Evolutionary conservation across 805 yeast genomes (phyloP).

Genomic region (Barnettozyma wickerhamii): DNA sequence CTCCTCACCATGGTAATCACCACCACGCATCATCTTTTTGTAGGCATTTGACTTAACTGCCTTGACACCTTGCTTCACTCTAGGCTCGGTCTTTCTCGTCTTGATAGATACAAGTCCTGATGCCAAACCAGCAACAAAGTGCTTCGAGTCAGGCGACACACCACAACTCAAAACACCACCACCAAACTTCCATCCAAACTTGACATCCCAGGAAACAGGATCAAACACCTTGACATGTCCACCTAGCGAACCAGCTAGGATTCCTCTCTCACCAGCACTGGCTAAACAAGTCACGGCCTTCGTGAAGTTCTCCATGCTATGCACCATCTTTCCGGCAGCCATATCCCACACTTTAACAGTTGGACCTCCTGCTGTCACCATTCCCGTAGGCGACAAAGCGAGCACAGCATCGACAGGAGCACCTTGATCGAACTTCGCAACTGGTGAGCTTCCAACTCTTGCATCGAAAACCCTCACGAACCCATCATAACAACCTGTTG

Average conservation of each 20-base stretch:
- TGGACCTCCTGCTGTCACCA: slow-evolving; percentile 80
- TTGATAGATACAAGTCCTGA: slow-evolving; percentile 87
- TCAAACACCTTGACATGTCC: slow-evolving; percentile 97
- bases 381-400: slow-evolving; percentile 62
- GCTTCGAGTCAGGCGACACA: slow-evolving; percentile 80
- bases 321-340: slow-evolving; percentile 64
- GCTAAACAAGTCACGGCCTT: slow-evolving; percentile 88
- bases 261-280: slow-evolving; percentile 61
- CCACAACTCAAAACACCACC: slow-evolving; percentile 89
- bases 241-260: slow-evolving; percentile 91
- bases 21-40: slow-evolving; percentile 82
- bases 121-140: slow-evolving; percentile 87
- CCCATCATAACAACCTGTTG: slow-evolving; percentile 95
- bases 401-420: slow-evolving; percentile 84
- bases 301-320: slow-evolving; percentile 80
- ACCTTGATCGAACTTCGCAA: slow-evolving; percentile 62
- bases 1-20: slow-evolving; percentile 85
- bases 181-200: slow-evolving; percentile 96
- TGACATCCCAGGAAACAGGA: slow-evolving; percentile 75
- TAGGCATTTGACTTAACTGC: slow-evolving; percentile 56
- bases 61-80: slow-evolving; percentile 46
- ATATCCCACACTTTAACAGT: slow-evolving; percentile 89
- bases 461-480: slow-evolving; percentile 79
- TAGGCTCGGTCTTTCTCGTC: slow-evolving; percentile 72
- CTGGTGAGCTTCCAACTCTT: slow-evolving; percentile 52